Evolutionary conservation across 768 basidiomycete species (phyloP), one percentile per base, ranked within the genome.

Genomic region (Serendipita sp.): DNA sequence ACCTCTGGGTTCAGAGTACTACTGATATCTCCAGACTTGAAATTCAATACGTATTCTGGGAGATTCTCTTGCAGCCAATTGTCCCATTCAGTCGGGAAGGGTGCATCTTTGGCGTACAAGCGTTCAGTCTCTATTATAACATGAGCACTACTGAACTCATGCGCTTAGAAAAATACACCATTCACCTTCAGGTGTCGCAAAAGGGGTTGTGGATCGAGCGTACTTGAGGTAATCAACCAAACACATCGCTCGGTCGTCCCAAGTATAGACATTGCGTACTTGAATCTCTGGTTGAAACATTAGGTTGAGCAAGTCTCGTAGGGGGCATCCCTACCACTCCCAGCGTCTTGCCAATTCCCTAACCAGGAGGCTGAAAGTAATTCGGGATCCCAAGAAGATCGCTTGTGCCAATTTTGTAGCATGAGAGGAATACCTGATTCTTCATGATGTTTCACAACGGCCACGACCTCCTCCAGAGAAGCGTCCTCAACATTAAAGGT

Each of bases 91-190:
- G 69, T 35, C 0, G 90, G 90, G 71, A 88, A 91, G 10, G 80
- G 76, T 0, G 80, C 79, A 69, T 92, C 90, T 70, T 91, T 91
- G 23, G 86, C 88, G 69, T 92, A 91, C 7, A 84, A 75, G 34
- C 86, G 76, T 88, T 41, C 65, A 36, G 11, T 16, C 44, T 32
- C 65, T 56, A n/a, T 56, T 54, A 11, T 35, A 36, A 32, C 54
- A 52, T 8, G 60, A 62, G 18, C 36, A 38, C 8, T 32, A 23
- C 10, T 41, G 36, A 15, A 16, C 41, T 10, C n/a, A 41, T 3
- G 54, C 13, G 41, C 41, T 13, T 41, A 5, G 41, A 41, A 7
- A 41, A 41, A 41, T 41, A 1, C 13, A 44, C 56, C 36, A 65
- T 56, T 41, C 69, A 80, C 82, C 82, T 67, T 75, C 74, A 35